Evolutionary conservation across 1,139 yeast genomes (phyloP).

Genomic region (Sugiyamaella japonica): DNA sequence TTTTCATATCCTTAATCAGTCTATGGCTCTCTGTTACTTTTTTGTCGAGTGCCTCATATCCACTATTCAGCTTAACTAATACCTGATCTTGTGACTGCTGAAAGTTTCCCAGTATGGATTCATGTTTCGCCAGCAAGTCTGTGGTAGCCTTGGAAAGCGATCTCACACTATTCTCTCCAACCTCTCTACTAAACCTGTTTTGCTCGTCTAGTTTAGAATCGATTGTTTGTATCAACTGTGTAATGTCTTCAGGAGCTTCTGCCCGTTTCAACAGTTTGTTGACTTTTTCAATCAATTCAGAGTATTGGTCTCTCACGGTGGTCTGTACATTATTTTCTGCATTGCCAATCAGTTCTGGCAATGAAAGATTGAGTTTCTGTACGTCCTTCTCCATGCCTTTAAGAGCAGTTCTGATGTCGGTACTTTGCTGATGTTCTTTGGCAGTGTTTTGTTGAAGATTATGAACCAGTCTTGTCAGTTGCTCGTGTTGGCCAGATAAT

Average conservation of each 20-base stretch:
- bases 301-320: not conserved
- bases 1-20: not conserved
- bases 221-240: not conserved
- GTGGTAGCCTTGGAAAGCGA: not conserved
- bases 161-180: not conserved
- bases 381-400: not conserved
- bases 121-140: not conserved
- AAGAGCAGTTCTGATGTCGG: constrained; percentile 5
- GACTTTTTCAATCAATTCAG: constrained; percentile 2
- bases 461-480: constrained; percentile 7
- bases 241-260: not conserved
- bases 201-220: constrained; percentile 7
- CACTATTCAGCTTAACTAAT: not conserved
- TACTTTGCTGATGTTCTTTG: not conserved
- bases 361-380: not conserved
- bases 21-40: not conserved
- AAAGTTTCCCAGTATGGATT: not conserved
- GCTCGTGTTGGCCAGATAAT: constrained; percentile 7
- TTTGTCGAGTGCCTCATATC: not conserved
- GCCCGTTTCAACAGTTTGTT: not conserved
- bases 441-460: constrained; percentile 1
- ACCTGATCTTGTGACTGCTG: not conserved
- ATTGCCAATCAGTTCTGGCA: not conserved
- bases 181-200: not conserved
- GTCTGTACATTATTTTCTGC: not conserved